These are phyloP conservation scores for Cryptosporidium ubiquitum DNA, from an alignment of 169 alveolate species.

Conservation along the genomic window DNA sequence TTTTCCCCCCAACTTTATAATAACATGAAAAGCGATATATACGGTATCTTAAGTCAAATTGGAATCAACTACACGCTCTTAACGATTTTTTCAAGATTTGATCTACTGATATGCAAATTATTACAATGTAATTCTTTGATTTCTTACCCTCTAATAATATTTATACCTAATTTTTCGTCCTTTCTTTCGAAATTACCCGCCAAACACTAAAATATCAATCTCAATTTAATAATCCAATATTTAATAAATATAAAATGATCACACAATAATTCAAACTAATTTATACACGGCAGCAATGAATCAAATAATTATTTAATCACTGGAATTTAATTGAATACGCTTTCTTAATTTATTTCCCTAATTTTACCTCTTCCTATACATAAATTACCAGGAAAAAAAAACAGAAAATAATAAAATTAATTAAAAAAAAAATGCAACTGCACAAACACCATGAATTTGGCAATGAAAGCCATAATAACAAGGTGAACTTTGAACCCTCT, in stretches of 20 bases:
- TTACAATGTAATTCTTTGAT: too few species aligned
- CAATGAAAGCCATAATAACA: not conserved
- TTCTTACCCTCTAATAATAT: not conserved
- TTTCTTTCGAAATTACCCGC: not conserved
- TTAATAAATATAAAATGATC: too few species aligned
- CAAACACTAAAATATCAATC: not conserved
- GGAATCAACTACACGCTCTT: not conserved
- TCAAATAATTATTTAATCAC: too few species aligned
- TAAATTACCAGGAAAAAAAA: not conserved
- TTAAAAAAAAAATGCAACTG: not conserved
- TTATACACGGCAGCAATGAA: not conserved
- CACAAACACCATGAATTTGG: not conserved
- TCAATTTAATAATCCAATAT: too few species aligned
- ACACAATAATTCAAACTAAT: not conserved
- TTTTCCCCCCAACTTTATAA: not conserved
- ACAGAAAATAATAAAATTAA: not conserved
- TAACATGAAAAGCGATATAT: not conserved
- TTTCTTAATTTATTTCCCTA: not conserved
- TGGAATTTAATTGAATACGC: not conserved
- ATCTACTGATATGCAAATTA: not conserved
- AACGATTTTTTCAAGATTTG: not conserved
- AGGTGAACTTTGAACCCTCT: slow-evolving; percentile 87
- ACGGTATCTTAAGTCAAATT: not conserved
- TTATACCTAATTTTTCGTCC: not conserved
- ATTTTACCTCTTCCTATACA: too few species aligned